A percentile compares a stretch with the other conserved stretches of the same genome.
phyloP scores from a whole-genome alignment of 75 land plant genomes.

The Picea glauca region DNA sequence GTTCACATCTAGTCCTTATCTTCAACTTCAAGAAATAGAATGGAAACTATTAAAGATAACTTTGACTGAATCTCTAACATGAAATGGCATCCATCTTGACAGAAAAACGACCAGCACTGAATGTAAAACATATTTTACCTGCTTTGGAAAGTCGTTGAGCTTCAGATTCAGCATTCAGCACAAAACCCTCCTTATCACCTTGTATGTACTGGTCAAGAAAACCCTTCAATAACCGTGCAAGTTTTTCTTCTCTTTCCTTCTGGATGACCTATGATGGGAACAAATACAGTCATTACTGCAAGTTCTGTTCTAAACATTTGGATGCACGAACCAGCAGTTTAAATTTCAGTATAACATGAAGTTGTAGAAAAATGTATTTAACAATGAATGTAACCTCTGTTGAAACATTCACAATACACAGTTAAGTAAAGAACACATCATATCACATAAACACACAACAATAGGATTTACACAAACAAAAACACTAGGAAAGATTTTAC shows the following conservation, averaged over 20 bases:
- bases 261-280: constrained; percentile 52
- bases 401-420: neutral
- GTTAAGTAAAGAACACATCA: neutral
- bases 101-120: constrained; percentile 5
- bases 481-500: neutral
- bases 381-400: neutral
- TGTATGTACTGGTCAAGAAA: constrained; percentile 55
- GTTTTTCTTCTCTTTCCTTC: constrained; percentile 87
- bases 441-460: neutral
- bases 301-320: neutral
- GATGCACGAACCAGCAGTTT: neutral
- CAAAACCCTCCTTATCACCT: constrained; percentile 71
- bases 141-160: constrained; percentile 68
- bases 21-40: neutral
- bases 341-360: neutral
- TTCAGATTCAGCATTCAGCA: constrained; percentile 61
- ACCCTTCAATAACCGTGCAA: constrained; percentile 47
- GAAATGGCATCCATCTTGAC: neutral
- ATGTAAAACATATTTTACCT: constrained; percentile 30
- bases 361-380: neutral
- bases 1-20: neutral
- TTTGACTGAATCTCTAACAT: neutral
- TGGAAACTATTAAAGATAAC: neutral
- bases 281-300: neutral
- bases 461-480: neutral